Evolutionary conservation across 179 eudicot genomes (phyloP).

Genomic region (Actinidia chinensis): DNA sequence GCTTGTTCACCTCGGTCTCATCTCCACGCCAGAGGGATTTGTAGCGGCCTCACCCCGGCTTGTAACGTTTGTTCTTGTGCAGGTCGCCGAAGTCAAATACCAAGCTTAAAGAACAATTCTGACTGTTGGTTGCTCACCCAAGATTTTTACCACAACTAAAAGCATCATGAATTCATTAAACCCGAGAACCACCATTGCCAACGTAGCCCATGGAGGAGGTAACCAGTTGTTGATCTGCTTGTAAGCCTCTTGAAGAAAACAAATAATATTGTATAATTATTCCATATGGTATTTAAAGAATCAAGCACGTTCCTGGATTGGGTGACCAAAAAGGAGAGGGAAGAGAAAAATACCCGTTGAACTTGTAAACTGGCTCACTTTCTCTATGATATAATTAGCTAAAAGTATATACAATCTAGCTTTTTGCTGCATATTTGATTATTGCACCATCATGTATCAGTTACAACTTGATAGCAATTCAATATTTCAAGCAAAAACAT

Average conservation of each 20-base stretch:
- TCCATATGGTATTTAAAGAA: too few species aligned
- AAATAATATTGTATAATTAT: neutral
- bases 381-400: neutral
- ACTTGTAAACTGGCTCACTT: neutral
- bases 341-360: neutral
- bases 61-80: too few species aligned
- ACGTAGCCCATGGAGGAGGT: constrained; percentile 54
- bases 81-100: too few species aligned
- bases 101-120: too few species aligned
- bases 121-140: too few species aligned
- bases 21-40: too few species aligned
- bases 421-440: neutral
- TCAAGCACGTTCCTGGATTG: too few species aligned
- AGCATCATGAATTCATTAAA: constrained; percentile 52
- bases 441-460: neutral
- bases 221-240: constrained; percentile 42
- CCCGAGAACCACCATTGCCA: constrained; percentile 51
- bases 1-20: too few species aligned
- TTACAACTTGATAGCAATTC: neutral
- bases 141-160: constrained; percentile 9
- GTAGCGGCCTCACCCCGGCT: too few species aligned
- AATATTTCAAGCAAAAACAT: neutral
- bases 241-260: constrained; percentile 43
- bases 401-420: neutral
- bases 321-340: neutral